These are phyloP conservation scores for Pyrenula aspistea DNA, from an alignment of 495 filamentous ascomycete genomes.

Conservation along the genomic window DNA sequence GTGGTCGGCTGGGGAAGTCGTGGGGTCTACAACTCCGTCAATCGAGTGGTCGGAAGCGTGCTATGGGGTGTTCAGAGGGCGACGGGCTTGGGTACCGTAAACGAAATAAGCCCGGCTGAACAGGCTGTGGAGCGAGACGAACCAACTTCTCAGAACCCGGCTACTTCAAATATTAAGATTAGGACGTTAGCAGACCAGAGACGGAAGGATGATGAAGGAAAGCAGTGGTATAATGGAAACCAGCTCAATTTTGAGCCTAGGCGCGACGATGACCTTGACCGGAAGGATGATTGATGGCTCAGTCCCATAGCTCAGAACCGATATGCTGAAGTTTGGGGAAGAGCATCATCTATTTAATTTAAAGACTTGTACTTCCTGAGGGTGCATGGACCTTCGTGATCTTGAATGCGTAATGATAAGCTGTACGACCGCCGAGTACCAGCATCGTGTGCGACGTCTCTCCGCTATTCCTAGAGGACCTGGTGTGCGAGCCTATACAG, in stretches of 20 bases:
- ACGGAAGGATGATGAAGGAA: slow-evolving; percentile 24
- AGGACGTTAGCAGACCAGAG: slow-evolving; percentile 46
- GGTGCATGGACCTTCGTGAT: neutral
- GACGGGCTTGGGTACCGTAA: slow-evolving; percentile 2
- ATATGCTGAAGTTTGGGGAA: neutral
- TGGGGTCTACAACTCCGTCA: slow-evolving; percentile 1
- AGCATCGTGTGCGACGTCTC: neutral
- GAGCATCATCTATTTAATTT: too few relatives aligned
- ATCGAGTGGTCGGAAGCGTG: neutral
- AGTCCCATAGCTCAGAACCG: neutral
- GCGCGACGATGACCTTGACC: slow-evolving; percentile 36
- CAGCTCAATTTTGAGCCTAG: slow-evolving; percentile 73
- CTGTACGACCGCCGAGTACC: neutral
- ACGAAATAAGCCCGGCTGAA: neutral
- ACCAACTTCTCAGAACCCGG: slow-evolving; percentile 7
- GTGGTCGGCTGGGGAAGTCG: slow-evolving; percentile 37
- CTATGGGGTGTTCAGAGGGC: slow-evolving; percentile 4
- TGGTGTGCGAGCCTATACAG: neutral
- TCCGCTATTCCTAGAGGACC: neutral
- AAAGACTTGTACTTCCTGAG: too few relatives aligned
- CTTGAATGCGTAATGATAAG: too few relatives aligned
- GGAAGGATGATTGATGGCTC: slow-evolving; percentile 19
- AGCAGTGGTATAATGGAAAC: slow-evolving; percentile 81
- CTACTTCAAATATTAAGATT: slow-evolving; percentile 26
- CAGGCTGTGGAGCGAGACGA: neutral